phyloP scores from a whole-genome alignment of 2,329 filamentous ascomycete species.

The Elsinoe necatrix region DNA sequence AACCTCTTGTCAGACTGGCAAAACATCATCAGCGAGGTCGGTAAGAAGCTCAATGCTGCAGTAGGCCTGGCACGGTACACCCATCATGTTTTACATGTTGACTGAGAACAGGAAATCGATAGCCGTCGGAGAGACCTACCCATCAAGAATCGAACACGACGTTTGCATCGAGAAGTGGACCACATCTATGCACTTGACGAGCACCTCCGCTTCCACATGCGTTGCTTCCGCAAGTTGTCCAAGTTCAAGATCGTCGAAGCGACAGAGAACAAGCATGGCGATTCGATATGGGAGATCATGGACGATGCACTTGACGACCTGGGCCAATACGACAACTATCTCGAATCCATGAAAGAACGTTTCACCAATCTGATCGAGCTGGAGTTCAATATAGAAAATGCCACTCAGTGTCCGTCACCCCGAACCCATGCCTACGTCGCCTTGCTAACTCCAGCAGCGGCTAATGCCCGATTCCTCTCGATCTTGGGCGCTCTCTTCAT shows the following conservation, averaged over 20 bases:
- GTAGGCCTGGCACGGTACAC: conserved; percentile 4
- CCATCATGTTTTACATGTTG: conserved; percentile 3
- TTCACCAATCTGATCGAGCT: conserved; percentile 34
- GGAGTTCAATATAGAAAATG: conserved; percentile 33
- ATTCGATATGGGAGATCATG: conserved; percentile 30
- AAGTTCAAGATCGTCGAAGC: conserved; percentile 27
- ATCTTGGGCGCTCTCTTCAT: conserved; percentile 31
- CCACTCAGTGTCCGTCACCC: conserved; percentile 22
- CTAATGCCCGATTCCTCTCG: conserved; percentile 29
- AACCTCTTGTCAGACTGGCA: conserved; percentile 32
- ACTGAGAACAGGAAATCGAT: conserved; percentile 25
- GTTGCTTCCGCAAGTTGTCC: conserved; percentile 29
- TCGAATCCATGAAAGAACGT: conserved; percentile 30
- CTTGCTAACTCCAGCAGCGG: conserved; percentile 18
- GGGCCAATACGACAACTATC: conserved; percentile 28
- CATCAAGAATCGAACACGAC: conserved; percentile 28
- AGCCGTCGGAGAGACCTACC: conserved; percentile 28
- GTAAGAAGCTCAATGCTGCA: conserved; percentile 28
- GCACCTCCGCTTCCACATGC: conserved; percentile 29
- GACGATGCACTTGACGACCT: conserved; percentile 31
- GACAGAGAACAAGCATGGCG: conserved; percentile 24
- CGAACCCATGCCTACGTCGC: neutral
- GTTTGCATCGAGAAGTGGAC: conserved; percentile 30
- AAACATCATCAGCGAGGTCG: conserved; percentile 31
- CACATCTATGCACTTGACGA: conserved; percentile 31